phyloP scores from a whole-genome alignment of 2,329 filamentous ascomycete genomes.

The Botrytis paeoniae region DNA sequence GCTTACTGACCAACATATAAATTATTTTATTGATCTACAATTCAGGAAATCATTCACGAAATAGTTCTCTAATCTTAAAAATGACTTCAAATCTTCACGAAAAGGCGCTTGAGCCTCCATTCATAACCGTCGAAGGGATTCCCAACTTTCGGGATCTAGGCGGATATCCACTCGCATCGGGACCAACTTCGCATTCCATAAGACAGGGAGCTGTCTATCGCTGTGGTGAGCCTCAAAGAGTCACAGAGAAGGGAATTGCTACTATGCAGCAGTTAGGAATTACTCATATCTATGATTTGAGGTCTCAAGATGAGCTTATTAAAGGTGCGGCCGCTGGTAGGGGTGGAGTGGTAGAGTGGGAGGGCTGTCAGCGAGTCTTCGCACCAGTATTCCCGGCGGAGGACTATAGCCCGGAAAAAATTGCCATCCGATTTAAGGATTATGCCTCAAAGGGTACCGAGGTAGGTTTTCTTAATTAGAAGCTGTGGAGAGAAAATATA shows the following conservation, averaged over 20 bases:
- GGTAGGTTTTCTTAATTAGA: background rate
- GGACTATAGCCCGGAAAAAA: constrained; percentile 60
- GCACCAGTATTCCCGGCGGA: constrained; percentile 61
- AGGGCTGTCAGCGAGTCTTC: constrained; percentile 55
- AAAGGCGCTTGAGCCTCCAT: constrained; percentile 43
- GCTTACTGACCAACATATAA: background rate
- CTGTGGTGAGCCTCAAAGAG: constrained; percentile 61
- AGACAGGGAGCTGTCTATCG: constrained; percentile 60
- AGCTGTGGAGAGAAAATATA: background rate
- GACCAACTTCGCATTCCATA: constrained; percentile 42
- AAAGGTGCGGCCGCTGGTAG: constrained; percentile 39
- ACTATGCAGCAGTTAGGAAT: constrained; percentile 57
- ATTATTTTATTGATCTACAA: background rate
- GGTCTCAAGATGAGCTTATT: constrained; percentile 59
- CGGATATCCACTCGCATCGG: constrained; percentile 48
- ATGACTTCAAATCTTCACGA: constrained; percentile 20
- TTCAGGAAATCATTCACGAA: background rate
- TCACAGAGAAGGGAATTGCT: constrained; percentile 52
- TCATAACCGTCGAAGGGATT: constrained; percentile 54
- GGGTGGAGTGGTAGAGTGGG: constrained; percentile 45
- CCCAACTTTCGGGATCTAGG: constrained; percentile 68
- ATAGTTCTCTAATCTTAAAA: constrained; percentile 4
- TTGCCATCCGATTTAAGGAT: constrained; percentile 58
- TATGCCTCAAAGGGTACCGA: constrained; percentile 52
- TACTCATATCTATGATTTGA: constrained; percentile 64